These are phyloP conservation scores for Somion occarium DNA, from an alignment of 1,284 basidiomycete genomes.

Conservation along the genomic window DNA sequence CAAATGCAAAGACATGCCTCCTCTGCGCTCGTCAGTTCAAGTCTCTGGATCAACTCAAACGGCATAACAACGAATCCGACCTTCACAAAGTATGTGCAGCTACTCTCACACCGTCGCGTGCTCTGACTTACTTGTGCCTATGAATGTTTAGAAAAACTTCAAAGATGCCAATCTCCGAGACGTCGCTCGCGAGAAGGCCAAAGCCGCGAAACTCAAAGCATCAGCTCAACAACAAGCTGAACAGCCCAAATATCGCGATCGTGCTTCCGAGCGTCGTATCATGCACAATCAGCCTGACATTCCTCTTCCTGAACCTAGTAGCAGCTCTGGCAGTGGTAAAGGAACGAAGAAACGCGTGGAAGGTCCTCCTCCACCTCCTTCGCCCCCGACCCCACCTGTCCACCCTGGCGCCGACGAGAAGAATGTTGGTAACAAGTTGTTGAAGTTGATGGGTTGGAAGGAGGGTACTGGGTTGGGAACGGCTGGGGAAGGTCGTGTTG, in stretches of 20 bases:
- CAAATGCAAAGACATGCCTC: slow-evolving; percentile 70
- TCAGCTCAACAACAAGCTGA: background rate
- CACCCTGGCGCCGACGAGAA: slow-evolving; percentile 72
- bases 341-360: slow-evolving; percentile 39
- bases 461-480: slow-evolving; percentile 84
- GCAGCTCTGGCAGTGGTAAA: slow-evolving; percentile 23
- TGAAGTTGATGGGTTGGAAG: slow-evolving; percentile 96
- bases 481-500: slow-evolving; percentile 76
- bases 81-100: slow-evolving; percentile 71
- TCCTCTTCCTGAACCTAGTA: slow-evolving; percentile 50
- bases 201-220: slow-evolving; percentile 39
- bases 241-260: slow-evolving; percentile 81
- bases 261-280: slow-evolving; percentile 83
- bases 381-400: slow-evolving; percentile 55
- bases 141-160: slow-evolving; percentile 66
- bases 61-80: slow-evolving; percentile 87
- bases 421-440: slow-evolving; percentile 85
- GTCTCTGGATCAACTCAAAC: slow-evolving; percentile 72
- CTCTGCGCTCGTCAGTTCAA: slow-evolving; percentile 93
- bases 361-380: slow-evolving; percentile 56
- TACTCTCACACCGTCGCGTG: background rate
- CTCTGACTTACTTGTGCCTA: background rate
- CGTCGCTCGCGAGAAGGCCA: slow-evolving; percentile 67
- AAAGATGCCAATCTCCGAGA: slow-evolving; percentile 67
- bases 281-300: slow-evolving; percentile 88